A percentile compares a stretch with the other conserved stretches of the same genome.
These are phyloP conservation scores for Neurospora sp. DNA, from an alignment of 2,329 filamentous ascomycete species.

Conservation along the genomic window DNA sequence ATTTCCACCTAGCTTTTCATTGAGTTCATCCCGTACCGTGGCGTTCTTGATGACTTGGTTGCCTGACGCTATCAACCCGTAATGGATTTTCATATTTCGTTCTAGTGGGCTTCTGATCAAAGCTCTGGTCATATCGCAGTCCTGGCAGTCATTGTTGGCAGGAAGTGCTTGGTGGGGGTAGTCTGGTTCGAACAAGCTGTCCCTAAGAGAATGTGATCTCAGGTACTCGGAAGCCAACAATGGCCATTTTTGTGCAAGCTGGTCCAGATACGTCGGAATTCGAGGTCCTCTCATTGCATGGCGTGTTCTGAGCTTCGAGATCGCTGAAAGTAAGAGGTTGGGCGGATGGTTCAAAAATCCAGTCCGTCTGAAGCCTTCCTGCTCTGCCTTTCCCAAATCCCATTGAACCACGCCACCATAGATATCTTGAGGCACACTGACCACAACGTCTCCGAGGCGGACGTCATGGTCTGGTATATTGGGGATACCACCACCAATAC, in stretches of 20 bases:
- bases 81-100: conserved; percentile 17
- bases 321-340: background rate
- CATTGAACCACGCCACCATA: conserved; percentile 19
- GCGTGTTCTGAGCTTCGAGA: background rate
- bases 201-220: background rate
- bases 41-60: conserved; percentile 24
- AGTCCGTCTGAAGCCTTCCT: conserved; percentile 7
- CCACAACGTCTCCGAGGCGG: conserved; percentile 24
- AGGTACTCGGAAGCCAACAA: background rate
- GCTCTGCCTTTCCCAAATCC: conserved; percentile 18
- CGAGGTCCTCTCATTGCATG: background rate
- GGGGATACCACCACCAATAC: conserved; percentile 27
- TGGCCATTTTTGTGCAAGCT: background rate
- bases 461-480: conserved; percentile 23
- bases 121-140: too few relatives aligned
- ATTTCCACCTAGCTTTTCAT: conserved; percentile 3
- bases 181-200: background rate
- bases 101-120: too few relatives aligned
- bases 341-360: conserved; percentile 1
- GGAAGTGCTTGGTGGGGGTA: too few relatives aligned
- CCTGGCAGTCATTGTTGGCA: too few relatives aligned
- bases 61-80: conserved; percentile 25
- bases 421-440: conserved; percentile 14
- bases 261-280: background rate
- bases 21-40: conserved; percentile 16